Evolutionary conservation across 2,329 filamentous ascomycete species (phyloP), one percentile per base, ranked within the genome.

Genomic region (Aspergillus sp.): DNA sequence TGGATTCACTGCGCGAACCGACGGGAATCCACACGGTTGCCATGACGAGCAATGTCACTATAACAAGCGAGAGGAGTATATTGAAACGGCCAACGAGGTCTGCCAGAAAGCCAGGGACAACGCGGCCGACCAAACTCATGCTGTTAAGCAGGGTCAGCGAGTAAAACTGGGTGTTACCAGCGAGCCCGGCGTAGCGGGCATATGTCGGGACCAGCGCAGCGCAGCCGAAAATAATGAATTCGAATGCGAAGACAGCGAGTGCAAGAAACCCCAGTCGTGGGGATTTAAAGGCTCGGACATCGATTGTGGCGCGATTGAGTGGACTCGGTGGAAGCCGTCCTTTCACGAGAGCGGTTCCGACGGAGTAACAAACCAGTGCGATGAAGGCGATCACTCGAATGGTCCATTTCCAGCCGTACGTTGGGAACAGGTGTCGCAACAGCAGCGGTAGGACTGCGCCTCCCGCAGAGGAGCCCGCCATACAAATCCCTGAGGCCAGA

Each of bases 211-310:
- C 68, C 7, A 83, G 74, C 1, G 79, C 79, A 0, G 79, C 76
- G n/a, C 79, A 76, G 13, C 80, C 81, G 47, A 83, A 84, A 15
- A 83, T 76, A 43, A 80, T 79, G 53, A 83, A 80, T 51, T 84
- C 82, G 22, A 84, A 77, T 1, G 77, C 72, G 60, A 83, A 82
- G 8, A 83, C 74, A 0, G 76, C 76, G 4, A 76, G 66, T 0
- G 79, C 76, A 3, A 83, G 69, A 38, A 83, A 78, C 1, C 71
- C 75, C 28, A 83, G 79, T 0, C 80, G 74, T 2, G 74, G 71
- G 3, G 78, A 78, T 2, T 67, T 69, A 59, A 83, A 82, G 0
- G 80, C 77, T 0, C 65, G 61, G 28, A 83, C 69, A 50, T 81
- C 81, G 28, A 83, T 65, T 5, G 72, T 74, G 0, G 71, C 69